Evolutionary conservation across 2,329 filamentous ascomycete genomes (phyloP).

Genomic region (Penicillium glabrum): DNA sequence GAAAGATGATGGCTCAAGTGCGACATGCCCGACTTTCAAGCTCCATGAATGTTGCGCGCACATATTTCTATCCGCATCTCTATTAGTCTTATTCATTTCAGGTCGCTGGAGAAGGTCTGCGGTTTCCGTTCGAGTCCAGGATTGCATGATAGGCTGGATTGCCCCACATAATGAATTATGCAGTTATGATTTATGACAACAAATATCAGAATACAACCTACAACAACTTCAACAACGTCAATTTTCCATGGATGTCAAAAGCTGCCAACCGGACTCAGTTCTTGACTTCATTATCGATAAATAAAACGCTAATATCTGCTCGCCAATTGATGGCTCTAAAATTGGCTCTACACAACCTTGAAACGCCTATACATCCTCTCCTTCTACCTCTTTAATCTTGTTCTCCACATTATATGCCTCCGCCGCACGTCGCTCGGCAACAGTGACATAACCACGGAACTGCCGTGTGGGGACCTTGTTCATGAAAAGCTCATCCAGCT

Average conservation of each 20-base stretch:
- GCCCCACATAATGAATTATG: no score
- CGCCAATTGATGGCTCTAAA: no score
- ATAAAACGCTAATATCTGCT: no score
- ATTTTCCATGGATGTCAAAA: not conserved
- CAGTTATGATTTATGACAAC: not conserved
- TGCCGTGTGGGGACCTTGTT: not conserved
- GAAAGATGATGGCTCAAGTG: no score
- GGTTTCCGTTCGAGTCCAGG: no score
- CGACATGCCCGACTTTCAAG: no score
- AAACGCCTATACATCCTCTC: not conserved
- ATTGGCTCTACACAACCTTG: no score
- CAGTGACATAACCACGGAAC: not conserved
- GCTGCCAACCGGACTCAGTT: not conserved
- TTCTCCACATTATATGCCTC: not conserved
- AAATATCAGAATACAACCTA: not conserved
- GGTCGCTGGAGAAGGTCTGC: no score
- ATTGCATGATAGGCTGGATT: no score
- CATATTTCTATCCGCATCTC: no score
- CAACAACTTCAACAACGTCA: not conserved
- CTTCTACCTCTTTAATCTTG: not conserved
- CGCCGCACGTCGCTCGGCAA: not conserved
- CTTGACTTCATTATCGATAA: not conserved
- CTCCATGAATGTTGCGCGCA: no score
- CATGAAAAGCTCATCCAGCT: constrained; percentile 2
- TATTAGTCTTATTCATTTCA: no score